Percentiles rank a stretch among this genome's conserved stretches.
phyloP scores from a whole-genome alignment of 257 asterid genomes.

The Asclepias syriaca region DNA sequence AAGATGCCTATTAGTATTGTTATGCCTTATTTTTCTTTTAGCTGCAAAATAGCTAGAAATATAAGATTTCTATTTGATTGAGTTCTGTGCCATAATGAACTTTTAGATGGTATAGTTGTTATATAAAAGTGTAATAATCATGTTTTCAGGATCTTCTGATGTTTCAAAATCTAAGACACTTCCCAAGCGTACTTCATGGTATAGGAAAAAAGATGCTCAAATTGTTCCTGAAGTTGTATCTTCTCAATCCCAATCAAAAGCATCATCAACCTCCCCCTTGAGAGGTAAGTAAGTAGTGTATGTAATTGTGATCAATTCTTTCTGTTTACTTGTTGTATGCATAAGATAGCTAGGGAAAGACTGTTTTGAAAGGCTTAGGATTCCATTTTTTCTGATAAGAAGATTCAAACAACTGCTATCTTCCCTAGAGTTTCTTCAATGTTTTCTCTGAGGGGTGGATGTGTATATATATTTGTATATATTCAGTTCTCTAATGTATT shows the following conservation, averaged over 20 bases:
- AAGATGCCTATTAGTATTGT: neutral
- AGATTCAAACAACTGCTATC: neutral
- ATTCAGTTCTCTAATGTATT: constrained; percentile 1
- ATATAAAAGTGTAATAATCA: neutral
- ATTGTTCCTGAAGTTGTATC: constrained; percentile 14
- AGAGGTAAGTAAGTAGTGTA: constrained; percentile 20
- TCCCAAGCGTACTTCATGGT: constrained; percentile 1
- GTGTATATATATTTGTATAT: neutral
- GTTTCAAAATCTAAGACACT: constrained; percentile 14
- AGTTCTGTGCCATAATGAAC: neutral
- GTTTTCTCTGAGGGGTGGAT: neutral
- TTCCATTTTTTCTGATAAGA: neutral
- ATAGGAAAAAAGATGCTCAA: constrained; percentile 5
- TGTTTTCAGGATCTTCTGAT: constrained; percentile 17
- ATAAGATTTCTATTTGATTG: neutral
- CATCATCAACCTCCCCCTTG: constrained; percentile 9
- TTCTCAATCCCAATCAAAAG: constrained; percentile 15
- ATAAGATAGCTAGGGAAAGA: neutral
- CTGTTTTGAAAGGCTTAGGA: neutral
- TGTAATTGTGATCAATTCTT: neutral
- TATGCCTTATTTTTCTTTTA: neutral
- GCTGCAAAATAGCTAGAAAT: neutral
- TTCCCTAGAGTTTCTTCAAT: neutral
- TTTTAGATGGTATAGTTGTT: neutral
- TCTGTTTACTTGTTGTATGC: neutral